Evolutionary conservation across 225 moss, liverwort and hornwort genomes (phyloP).

Genomic region (Pseudoscleropodium purum): DNA sequence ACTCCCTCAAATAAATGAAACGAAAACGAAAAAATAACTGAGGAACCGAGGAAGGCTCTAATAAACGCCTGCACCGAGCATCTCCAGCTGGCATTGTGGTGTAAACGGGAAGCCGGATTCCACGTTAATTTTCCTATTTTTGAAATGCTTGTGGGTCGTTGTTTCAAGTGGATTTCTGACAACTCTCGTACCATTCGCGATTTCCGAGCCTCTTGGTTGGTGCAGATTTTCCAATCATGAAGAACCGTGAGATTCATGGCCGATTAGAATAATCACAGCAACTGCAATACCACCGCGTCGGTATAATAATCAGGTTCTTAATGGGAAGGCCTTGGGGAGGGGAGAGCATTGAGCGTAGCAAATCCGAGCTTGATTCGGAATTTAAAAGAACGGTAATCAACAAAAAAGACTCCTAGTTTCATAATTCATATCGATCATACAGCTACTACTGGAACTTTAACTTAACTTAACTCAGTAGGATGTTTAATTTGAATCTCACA

Average conservation of each 20-base stretch:
- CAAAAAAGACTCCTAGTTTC: not conserved
- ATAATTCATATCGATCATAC: not conserved
- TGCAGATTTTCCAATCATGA: not conserved
- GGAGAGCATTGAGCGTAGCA: not conserved
- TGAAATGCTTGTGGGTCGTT: not conserved
- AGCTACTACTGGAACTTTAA: no score
- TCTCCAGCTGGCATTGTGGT: not conserved
- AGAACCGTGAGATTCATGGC: not conserved
- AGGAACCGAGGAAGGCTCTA: no score
- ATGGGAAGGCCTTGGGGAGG: not conserved
- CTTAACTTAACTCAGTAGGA: not conserved
- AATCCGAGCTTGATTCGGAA: constrained; percentile 1
- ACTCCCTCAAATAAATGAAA: no score
- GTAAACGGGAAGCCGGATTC: not conserved
- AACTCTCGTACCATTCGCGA: not conserved
- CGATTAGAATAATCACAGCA: not conserved
- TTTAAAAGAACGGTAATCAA: not conserved
- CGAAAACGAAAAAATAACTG: no score
- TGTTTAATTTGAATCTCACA: not conserved
- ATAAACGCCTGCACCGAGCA: no score
- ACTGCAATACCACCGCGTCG: not conserved
- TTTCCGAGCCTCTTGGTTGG: not conserved
- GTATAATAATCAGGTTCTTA: constrained; percentile 1
- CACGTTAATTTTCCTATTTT: not conserved
- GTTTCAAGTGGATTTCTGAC: not conserved